Base-by-base conservation (phyloP, 2,329 filamentous ascomycete genomes). In the Trichocomaceae sp. region DNA sequence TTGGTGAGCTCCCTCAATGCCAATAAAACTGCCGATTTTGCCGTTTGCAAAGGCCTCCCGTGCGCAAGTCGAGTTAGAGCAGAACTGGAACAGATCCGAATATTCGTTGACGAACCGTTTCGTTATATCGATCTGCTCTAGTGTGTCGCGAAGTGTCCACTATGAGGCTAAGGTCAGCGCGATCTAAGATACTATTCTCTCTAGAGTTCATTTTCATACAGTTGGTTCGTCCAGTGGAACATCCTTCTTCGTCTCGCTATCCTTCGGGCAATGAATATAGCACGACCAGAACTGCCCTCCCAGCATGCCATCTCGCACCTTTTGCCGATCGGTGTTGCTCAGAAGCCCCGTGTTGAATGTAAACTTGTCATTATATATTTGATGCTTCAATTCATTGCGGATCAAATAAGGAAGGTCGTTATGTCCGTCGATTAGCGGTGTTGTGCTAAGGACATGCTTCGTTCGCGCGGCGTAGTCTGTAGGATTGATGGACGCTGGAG, bases 251-350 rank as follows among this genome's bases (percentile, higher is more conserved):
- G 48, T 52, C 29, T 22, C 33, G 33, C 10, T 31, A 33, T 44
- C 37, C 23, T 60, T 53, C 10, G 59, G 58, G 53, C 61, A 66
- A 22, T 61, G 54, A 7, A 67, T 60, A 52, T 60, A 68, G n/a
- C 62, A 63, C 44, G 54, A 59, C 66, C 66, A 67, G 47, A 68
- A 68, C 35, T 65, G 63, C 1, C 66, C 66, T 15, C 66, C 66
- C 13, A 66, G 56, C 26, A 55, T 58, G 7, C 66, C 66, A 47
- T 62, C 23, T 7, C 58, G 53, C 57, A 67, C 55, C 48, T 59
- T 56, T 46, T 62, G 47, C 10, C 67, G 45, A 50, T 67, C 65
- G 1, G 61, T 66, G 29, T 67, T 62, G 39, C 64, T 58, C 12
- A 57, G 33, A 9, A 63, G 52, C 1, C 59, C 55, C 39, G 59